Conservation (phyloP, 2,329 filamentous ascomycete species). For the Chaetomium strumarium region DNA sequence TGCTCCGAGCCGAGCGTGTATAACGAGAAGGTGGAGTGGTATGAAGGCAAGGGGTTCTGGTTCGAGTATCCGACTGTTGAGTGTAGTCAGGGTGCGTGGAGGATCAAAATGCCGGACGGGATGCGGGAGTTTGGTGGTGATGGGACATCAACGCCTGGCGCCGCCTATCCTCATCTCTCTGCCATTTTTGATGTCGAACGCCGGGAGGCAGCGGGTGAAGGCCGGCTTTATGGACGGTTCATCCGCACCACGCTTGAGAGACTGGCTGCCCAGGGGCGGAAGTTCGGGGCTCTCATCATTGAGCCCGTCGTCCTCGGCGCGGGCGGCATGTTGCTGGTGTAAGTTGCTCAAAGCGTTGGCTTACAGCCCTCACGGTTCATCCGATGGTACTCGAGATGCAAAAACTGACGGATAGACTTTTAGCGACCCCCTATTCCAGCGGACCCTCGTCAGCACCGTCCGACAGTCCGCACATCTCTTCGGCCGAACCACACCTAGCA, state of each 20-base stretch:
- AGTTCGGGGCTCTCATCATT: slow-evolving; percentile 71
- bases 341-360: slow-evolving; percentile 32
- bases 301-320: slow-evolving; percentile 77
- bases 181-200: slow-evolving; percentile 55
- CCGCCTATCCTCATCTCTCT: slow-evolving; percentile 42
- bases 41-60: slow-evolving; percentile 72
- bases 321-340: slow-evolving; percentile 77
- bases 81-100: slow-evolving; percentile 61
- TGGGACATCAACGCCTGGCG: no score
- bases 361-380: neutral
- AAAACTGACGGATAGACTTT: neutral
- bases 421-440: slow-evolving; percentile 77
- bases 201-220: slow-evolving; percentile 37
- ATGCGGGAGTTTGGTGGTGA: slow-evolving; percentile 36
- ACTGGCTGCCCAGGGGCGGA: slow-evolving; percentile 51
- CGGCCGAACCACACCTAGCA: slow-evolving; percentile 6
- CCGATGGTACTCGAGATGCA: neutral
- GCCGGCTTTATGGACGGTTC: slow-evolving; percentile 50
- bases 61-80: slow-evolving; percentile 71
- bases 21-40: slow-evolving; percentile 85
- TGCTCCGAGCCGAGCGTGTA: slow-evolving; percentile 70
- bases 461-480: slow-evolving; percentile 50
- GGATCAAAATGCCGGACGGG: slow-evolving; percentile 49
- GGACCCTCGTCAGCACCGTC: slow-evolving; percentile 60
- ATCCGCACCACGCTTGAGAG: slow-evolving; percentile 50